Evolutionary conservation across 495 filamentous ascomycete species (phyloP), one percentile per base, ranked within the genome.

Genomic region (Tuber brumale): DNA sequence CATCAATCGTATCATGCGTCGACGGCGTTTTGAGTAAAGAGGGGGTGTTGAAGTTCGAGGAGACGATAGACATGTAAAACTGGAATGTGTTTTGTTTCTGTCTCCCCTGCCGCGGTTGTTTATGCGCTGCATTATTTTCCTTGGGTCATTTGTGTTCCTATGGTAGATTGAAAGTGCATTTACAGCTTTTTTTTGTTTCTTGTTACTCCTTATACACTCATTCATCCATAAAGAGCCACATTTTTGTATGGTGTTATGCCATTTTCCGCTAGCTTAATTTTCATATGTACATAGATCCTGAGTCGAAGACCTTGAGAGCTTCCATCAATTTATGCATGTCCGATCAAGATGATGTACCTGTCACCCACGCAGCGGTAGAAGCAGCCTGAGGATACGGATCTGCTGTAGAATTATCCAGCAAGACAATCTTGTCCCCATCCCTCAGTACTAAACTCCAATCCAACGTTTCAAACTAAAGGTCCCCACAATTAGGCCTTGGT

Each of bases 31-130:
- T 98, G 78, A 93, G 89, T 85, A 89, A 88, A 70, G 92, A 97
- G 81, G 95, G 94, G 6, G 90, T 98, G 72, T 85, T 99, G 81
- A 87, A 91, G 83, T 99, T 99, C 83, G 94, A 95, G 84, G 94
- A 97, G 84, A 93, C 89, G 81, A 94, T 99, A 85, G 94, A 97
- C 79, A 95, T 97, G 88, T 99, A 86, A 80, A 21, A 72, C 44
- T 46, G 27, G 35, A 19, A 27, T 72, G 44, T 16, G 44, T 0
- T 42, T 72, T 45, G 16, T 48, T 45, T 45, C 14, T 16, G 3
- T 4, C 35, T 35, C 57, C 57, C 27, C 35, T 66, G 57, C 18
- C 35, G 31, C 35, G 57, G 41, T 27, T 45, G 23, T 42, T 19
- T 23, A 72, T 9, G 27, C 12, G 27, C 35, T 23, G 61, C 18